phyloP scores from a whole-genome alignment of 257 asterid species.

The Fraxinus anomala region DNA sequence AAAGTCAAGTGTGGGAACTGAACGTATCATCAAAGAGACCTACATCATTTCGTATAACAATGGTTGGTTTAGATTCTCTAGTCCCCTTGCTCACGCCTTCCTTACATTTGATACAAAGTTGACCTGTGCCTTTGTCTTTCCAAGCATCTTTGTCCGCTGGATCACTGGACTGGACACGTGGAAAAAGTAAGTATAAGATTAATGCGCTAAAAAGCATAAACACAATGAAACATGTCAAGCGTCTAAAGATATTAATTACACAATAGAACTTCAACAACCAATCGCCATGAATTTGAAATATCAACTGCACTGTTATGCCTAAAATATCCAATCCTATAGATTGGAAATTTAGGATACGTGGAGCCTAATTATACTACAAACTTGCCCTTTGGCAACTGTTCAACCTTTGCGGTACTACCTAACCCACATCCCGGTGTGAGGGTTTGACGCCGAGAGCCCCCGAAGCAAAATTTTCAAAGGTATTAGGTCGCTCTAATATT shows the following conservation, averaged over 20 bases:
- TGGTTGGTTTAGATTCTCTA: conserved; percentile 86
- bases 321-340: background rate
- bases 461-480: background rate
- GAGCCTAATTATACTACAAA: background rate
- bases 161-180: conserved; percentile 67
- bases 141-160: conserved; percentile 77
- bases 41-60: conserved; percentile 91
- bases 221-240: background rate
- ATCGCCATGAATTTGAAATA: conserved; percentile 14
- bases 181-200: conserved; percentile 25
- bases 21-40: conserved; percentile 31
- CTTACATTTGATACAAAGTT: conserved; percentile 82
- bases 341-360: background rate
- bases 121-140: conserved; percentile 94
- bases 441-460: background rate
- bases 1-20: background rate
- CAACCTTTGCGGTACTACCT: background rate
- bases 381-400: background rate
- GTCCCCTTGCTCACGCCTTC: conserved; percentile 83
- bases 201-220: conserved; percentile 2
- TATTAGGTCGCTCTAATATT: background rate
- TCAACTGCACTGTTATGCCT: conserved; percentile 7
- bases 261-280: conserved; percentile 1
- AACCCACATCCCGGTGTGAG: background rate
- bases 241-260: background rate